These are phyloP conservation scores for Calonectria henricotiae DNA, from an alignment of 2,329 filamentous ascomycete species.

Conservation along the genomic window DNA sequence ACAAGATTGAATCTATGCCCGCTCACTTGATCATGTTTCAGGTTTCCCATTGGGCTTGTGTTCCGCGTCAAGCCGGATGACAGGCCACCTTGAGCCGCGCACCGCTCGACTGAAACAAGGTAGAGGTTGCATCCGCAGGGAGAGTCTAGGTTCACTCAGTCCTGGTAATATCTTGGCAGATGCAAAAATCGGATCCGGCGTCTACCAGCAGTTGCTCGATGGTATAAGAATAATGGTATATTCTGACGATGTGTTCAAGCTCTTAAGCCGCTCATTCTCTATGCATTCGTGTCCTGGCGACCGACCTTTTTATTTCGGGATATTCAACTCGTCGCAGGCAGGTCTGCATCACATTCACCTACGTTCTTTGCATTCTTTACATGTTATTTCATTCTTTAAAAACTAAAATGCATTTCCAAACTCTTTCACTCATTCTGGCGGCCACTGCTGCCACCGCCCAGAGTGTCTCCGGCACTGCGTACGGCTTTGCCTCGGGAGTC, in stretches of 20 bases:
- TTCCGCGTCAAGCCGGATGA: constrained; percentile 6
- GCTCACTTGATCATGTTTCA: background rate
- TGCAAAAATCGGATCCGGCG: constrained; percentile 9
- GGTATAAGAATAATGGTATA: constrained; percentile 6
- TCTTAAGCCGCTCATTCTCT: constrained; percentile 16
- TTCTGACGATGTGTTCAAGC: background rate
- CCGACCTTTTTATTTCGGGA: constrained; percentile 20
- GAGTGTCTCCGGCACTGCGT: constrained; percentile 52
- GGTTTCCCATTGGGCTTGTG: constrained; percentile 19
- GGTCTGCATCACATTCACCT: constrained; percentile 19
- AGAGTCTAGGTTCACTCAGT: background rate
- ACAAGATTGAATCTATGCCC: constrained; percentile 19
- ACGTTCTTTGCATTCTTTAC: constrained; percentile 10
- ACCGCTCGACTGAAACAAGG: constrained; percentile 23
- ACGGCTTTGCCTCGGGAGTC: constrained; percentile 59
- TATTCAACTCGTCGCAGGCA: constrained; percentile 24
- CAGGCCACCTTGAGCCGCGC: background rate
- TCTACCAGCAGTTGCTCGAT: background rate
- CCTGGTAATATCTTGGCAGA: constrained; percentile 29
- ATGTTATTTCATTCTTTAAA: background rate
- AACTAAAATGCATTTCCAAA: constrained; percentile 39
- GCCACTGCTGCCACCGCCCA: constrained; percentile 49
- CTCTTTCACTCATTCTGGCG: constrained; percentile 42
- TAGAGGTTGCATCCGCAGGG: constrained; percentile 6
- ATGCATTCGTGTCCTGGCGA: constrained; percentile 30